phyloP scores from a whole-genome alignment of 768 basidiomycete genomes.

The Rubroboletus satanas region DNA sequence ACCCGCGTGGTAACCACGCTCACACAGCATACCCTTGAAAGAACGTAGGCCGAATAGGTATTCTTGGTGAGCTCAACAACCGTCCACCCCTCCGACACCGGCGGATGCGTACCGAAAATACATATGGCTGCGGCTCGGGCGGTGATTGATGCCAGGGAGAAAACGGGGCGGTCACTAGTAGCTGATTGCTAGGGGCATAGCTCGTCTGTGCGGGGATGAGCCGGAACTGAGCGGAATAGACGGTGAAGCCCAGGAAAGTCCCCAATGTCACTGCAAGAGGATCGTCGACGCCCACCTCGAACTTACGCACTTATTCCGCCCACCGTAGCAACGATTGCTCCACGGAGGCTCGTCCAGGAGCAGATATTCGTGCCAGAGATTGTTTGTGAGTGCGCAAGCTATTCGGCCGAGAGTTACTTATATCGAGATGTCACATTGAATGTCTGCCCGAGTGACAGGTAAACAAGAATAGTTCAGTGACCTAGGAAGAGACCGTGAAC shows the following conservation, averaged over 20 bases:
- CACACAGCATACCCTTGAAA: neutral
- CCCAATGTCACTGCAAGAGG: neutral
- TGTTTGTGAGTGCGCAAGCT: neutral
- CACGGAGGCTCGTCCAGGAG: neutral
- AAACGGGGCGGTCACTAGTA: neutral
- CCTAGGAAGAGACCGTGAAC: neutral
- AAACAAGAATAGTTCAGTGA: neutral
- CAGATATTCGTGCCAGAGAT: conserved; percentile 6
- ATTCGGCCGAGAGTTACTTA: neutral
- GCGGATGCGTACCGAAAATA: neutral
- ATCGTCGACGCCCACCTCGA: neutral
- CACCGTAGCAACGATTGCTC: neutral
- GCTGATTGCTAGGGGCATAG: neutral
- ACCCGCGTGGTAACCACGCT: neutral
- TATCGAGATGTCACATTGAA: conserved; percentile 7
- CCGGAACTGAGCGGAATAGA: neutral
- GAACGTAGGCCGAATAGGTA: neutral
- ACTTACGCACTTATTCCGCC: conserved; percentile 4
- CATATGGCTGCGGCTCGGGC: no score
- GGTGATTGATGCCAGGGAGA: neutral
- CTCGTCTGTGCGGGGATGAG: neutral
- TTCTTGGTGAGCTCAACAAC: neutral
- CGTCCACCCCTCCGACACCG: neutral
- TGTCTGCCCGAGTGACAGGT: conserved; percentile 10
- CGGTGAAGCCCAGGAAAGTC: neutral